These are phyloP conservation scores for Rubroboletus pulcherrimus DNA, from an alignment of 768 basidiomycete genomes.

Conservation along the genomic window DNA sequence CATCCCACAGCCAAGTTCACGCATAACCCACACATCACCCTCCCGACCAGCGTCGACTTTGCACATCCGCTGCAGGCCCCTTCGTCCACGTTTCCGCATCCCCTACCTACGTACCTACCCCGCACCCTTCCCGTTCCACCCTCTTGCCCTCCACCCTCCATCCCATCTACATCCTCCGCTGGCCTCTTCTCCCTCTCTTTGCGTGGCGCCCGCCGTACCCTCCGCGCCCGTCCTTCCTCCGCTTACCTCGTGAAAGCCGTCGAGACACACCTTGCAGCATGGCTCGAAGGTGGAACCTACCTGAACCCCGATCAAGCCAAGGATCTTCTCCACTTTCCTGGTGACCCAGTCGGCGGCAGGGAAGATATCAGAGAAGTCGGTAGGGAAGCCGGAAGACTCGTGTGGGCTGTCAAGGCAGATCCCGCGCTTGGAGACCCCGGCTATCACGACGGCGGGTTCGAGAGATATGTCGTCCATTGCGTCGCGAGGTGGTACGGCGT, in stretches of 20 bases:
- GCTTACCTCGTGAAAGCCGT: slow-evolving; percentile 63
- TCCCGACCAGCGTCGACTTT: slow-evolving; percentile 59
- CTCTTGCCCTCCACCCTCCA: slow-evolving; percentile 34
- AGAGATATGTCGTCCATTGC: slow-evolving; percentile 79
- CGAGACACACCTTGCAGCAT: slow-evolving; percentile 58
- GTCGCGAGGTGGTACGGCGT: slow-evolving; percentile 76
- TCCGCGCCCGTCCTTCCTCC: slow-evolving; percentile 51
- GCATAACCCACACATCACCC: slow-evolving; percentile 68
- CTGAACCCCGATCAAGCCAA: slow-evolving; percentile 45
- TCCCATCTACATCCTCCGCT: slow-evolving; percentile 58
- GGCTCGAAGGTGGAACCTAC: slow-evolving; percentile 62
- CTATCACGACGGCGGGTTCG: slow-evolving; percentile 58
- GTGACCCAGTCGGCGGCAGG: slow-evolving; percentile 48
- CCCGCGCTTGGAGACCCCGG: not conserved
- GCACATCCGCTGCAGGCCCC: slow-evolving; percentile 39
- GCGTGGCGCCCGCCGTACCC: slow-evolving; percentile 67
- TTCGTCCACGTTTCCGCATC: slow-evolving; percentile 67
- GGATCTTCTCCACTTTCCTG: slow-evolving; percentile 32
- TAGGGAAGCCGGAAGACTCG: slow-evolving; percentile 59
- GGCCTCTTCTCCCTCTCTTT: slow-evolving; percentile 75
- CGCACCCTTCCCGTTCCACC: slow-evolving; percentile 55
- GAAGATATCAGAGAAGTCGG: slow-evolving; percentile 61
- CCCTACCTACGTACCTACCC: slow-evolving; percentile 66
- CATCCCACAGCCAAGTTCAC: slow-evolving; percentile 55
- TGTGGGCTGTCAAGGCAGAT: slow-evolving; percentile 56